Evolutionary conservation across 139 green algal genomes (phyloP).

Genomic region (Chlorella sp.): DNA sequence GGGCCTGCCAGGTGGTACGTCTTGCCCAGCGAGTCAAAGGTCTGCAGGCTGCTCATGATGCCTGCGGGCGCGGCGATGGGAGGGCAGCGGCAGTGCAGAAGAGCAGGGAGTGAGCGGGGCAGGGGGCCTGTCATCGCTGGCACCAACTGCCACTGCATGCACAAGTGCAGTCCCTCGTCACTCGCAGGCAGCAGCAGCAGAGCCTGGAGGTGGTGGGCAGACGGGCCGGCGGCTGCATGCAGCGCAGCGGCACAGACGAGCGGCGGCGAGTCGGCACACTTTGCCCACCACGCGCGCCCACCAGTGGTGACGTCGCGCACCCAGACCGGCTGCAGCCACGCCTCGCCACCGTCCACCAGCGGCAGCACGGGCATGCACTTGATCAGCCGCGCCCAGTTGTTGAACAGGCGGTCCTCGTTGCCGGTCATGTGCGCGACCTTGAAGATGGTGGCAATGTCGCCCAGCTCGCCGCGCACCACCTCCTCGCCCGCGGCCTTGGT

Average conservation of each 20-base stretch:
- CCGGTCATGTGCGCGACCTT: conserved; percentile 82
- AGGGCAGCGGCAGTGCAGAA: no score
- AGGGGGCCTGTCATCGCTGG: no score
- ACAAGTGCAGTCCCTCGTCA: no score
- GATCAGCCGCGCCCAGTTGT: conserved; percentile 72
- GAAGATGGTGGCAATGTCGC: conserved; percentile 72
- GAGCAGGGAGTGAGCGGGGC: no score
- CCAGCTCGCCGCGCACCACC: conserved; percentile 50
- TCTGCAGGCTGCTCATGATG: conserved; percentile 61
- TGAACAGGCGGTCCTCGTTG: conserved; percentile 92
- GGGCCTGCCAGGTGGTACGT: conserved; percentile 88
- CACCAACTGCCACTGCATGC: no score
- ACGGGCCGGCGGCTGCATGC: no score
- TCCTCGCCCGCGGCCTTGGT: conserved; percentile 82
- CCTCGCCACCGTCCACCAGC: conserved; percentile 73
- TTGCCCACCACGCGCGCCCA: no score
- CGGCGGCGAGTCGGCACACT: no score
- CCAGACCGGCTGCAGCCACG: conserved; percentile 62
- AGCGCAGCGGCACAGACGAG: no score
- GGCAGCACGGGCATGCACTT: conserved; percentile 68
- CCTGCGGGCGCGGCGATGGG: background rate
- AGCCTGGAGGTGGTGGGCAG: no score
- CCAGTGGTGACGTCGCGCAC: conserved; percentile 73
- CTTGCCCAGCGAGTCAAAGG: conserved; percentile 66
- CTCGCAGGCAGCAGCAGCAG: no score